Percentiles rank a stretch among this genome's conserved stretches.
Evolutionary conservation across 176 grass and related monocot genomes (phyloP).

Genomic region (Zea luxurians): DNA sequence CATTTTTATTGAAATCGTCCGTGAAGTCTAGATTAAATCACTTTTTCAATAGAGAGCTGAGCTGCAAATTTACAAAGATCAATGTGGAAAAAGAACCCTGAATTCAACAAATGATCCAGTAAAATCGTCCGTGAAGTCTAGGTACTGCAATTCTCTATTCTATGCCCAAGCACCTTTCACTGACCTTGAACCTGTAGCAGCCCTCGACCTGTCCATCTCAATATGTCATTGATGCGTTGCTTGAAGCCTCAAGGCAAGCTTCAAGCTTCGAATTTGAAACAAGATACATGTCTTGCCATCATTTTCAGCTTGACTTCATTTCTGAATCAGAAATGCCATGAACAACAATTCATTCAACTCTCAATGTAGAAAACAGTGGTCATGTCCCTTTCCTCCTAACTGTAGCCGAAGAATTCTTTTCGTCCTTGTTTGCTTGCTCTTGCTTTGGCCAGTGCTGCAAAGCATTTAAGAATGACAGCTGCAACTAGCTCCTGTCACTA

Average conservation of each 20-base stretch:
- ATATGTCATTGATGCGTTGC: not conserved
- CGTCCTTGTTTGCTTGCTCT: not conserved
- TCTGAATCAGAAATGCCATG: not conserved
- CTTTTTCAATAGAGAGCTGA: no score
- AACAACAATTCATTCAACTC: not conserved
- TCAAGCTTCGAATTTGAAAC: not conserved
- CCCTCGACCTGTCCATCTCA: not conserved
- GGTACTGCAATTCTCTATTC: not conserved
- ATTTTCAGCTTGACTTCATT: not conserved
- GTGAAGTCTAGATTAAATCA: no score
- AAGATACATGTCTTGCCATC: not conserved
- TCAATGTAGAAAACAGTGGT: not conserved
- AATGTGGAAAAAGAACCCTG: no score
- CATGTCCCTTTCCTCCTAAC: not conserved
- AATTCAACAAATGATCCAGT: no score
- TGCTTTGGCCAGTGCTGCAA: not conserved
- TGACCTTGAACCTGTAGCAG: not conserved
- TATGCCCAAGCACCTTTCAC: not conserved
- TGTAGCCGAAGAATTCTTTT: not conserved
- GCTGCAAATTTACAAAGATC: no score
- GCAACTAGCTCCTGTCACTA: not conserved
- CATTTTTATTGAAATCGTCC: not conserved
- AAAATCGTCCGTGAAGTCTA: not conserved
- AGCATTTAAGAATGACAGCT: no score
- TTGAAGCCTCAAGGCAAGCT: not conserved